Base-by-base conservation (phyloP, 106 monocot species). In the Dactylorhiza incarnata region DNA sequence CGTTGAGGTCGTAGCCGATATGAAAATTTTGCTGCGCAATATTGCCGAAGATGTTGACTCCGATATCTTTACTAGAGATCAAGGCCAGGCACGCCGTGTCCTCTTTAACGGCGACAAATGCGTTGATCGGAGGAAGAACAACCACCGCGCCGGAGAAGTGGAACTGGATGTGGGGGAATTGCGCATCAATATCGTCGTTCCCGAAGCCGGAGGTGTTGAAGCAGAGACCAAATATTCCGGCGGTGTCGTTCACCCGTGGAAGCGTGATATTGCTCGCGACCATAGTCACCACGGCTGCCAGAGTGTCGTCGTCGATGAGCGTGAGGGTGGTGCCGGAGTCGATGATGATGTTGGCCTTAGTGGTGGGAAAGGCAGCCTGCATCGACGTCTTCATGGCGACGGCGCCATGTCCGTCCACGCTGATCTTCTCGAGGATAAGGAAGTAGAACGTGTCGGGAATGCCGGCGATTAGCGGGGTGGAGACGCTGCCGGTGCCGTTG, bases 1-100 rank as follows among this genome's bases (percentile, higher is more conserved):
- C 58, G 15, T 15, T 44, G 14, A 87, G 84, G 58, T 87, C 84
- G 54, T 82, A 87, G 15, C 76, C 87, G 4, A 87, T 51, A 37
- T 87, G 76, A 58, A 81, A 74, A 49, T 87, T 69, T 49, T 81
- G 84, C 79, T 87, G 87, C 16, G 87, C 87, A 1, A 87, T n/a
- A 73, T 79, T 87, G 4, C 87, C 87, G 17, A 72, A 63, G 19
- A 87, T 74, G 29, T 12, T 6, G n/a, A 54, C 2, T 0, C 13
- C 68, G 7, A 8, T 1, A 0, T 47, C 43, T 4, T 63, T 49
- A 16, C n/a, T 73, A 23, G 48, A 29, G 23, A 76, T 5, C 13
- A 84, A 48, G 14, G 45, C 6, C 12, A 43, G 14, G 29, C n/a
- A 8, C 25, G 52, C 6, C n/a, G 4, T 13, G 29, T 5, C 37